A percentile compares a stretch with the other conserved stretches of the same genome.
Evolutionary conservation across 352 stramenopile species (phyloP).

Genomic region (Pseudoperonospora humuli): DNA sequence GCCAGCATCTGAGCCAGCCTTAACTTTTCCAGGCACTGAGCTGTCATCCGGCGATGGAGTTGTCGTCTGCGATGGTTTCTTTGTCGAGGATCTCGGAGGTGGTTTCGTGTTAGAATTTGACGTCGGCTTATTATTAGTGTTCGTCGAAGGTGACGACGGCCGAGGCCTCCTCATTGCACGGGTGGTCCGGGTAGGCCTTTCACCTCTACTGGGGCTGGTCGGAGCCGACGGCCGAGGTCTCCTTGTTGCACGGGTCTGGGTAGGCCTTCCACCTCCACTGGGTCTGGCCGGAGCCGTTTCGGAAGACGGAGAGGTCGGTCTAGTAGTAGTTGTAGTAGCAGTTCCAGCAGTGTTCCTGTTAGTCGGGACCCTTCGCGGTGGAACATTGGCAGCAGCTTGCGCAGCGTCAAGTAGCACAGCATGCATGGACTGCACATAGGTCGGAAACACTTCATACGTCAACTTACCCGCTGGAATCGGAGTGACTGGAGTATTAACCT

Average conservation of each 20-base stretch:
- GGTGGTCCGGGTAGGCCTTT: no score
- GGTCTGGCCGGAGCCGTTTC: no score
- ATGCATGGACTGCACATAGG: slow-evolving; percentile 47
- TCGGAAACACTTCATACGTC: slow-evolving; percentile 53
- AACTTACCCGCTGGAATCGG: slow-evolving; percentile 43
- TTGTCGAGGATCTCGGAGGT: slow-evolving; percentile 2
- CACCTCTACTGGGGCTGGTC: no score
- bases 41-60: slow-evolving; percentile 4
- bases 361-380: background rate
- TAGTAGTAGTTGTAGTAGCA: background rate
- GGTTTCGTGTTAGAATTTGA: slow-evolving; percentile 9
- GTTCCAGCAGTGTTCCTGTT: slow-evolving; percentile 5
- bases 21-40: slow-evolving; percentile 23
- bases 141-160: background rate
- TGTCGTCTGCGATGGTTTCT: slow-evolving; percentile 5
- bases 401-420: slow-evolving; percentile 35
- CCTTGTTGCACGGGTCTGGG: no score
- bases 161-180: background rate
- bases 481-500: slow-evolving; percentile 40
- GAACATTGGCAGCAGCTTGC: slow-evolving; percentile 17
- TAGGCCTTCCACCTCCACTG: no score
- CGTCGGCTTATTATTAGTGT: slow-evolving; percentile 3
- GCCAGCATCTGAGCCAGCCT: slow-evolving; percentile 26
- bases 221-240: no score
- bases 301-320: background rate